Percentiles rank a stretch among this genome's conserved stretches.
phyloP scores from a whole-genome alignment of 352 stramenopile genomes.

The Sclerospora graminicola region DNA sequence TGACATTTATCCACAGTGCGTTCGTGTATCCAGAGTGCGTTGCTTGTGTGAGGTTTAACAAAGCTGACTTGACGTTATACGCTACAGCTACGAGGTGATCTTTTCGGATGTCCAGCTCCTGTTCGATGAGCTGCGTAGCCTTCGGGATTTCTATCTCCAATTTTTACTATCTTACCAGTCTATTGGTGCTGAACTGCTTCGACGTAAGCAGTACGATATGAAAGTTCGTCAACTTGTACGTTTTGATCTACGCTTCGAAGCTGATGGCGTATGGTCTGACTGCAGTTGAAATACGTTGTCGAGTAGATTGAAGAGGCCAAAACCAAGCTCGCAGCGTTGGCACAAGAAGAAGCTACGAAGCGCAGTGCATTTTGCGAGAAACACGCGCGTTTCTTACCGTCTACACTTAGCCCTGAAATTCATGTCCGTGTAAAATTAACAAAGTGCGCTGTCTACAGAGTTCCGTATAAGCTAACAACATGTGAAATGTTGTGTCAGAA shows the following conservation, averaged over 20 bases:
- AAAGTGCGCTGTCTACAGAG: neutral
- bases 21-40: too few species aligned
- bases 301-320: conserved; percentile 45
- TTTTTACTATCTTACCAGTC: conserved; percentile 60
- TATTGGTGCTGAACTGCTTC: conserved; percentile 41
- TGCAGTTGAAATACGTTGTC: neutral
- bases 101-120: conserved; percentile 60
- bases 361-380: conserved; percentile 42
- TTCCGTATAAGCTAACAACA: neutral
- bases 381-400: conserved; percentile 56
- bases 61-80: neutral
- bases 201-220: conserved; percentile 42
- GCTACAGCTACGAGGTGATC: conserved; percentile 46
- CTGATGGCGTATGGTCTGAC: too few species aligned
- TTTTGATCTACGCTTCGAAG: too few species aligned
- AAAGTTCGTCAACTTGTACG: conserved; percentile 42
- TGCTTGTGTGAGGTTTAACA: neutral
- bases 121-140: conserved; percentile 65
- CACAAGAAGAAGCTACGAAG: conserved; percentile 35
- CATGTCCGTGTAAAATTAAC: conserved; percentile 25
- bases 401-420: conserved; percentile 61
- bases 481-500: conserved; percentile 19
- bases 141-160: conserved; percentile 78
- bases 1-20: conserved; percentile 67
- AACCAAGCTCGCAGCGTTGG: conserved; percentile 33